Evolutionary conservation across 176 grass and related monocot genomes (phyloP).

Genomic region (Eragrostis curvula): DNA sequence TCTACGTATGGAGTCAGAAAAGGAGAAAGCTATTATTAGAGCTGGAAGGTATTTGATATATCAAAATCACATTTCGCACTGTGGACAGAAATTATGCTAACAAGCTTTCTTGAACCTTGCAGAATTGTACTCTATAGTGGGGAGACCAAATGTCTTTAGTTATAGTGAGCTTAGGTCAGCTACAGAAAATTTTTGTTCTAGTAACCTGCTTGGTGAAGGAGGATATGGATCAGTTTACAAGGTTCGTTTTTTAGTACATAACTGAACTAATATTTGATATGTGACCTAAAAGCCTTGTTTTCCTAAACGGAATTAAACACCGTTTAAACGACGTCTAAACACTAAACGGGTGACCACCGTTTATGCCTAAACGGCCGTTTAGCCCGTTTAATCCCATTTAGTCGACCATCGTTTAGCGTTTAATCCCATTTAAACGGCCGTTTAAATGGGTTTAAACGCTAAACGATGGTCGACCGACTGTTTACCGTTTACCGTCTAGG

Average conservation of each 20-base stretch:
- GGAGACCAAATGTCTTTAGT: conserved; percentile 63
- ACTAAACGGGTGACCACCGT: too few species aligned
- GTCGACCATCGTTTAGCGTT: too few species aligned
- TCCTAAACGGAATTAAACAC: too few species aligned
- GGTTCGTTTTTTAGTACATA: conserved; percentile 41
- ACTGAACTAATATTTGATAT: not conserved
- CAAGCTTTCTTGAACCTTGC: conserved; percentile 22
- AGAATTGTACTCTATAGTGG: conserved; percentile 63
- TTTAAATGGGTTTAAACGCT: too few species aligned
- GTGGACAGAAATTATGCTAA: not conserved
- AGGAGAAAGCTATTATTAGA: conserved; percentile 56
- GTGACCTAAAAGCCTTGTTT: not conserved
- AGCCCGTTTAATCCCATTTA: too few species aligned
- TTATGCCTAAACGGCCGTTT: too few species aligned
- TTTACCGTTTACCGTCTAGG: too few species aligned
- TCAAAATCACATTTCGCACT: not conserved
- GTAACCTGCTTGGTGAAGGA: conserved; percentile 80
- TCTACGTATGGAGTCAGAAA: conserved; percentile 61
- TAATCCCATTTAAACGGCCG: too few species aligned
- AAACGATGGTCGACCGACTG: too few species aligned
- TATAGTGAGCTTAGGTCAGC: conserved; percentile 73
- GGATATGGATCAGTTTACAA: conserved; percentile 90
- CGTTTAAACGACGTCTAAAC: too few species aligned
- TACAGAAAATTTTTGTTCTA: conserved; percentile 67
- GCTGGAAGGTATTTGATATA: conserved; percentile 47